Evolutionary conservation across 2,329 filamentous ascomycete genomes (phyloP).

Genomic region (Penicillium sp.): DNA sequence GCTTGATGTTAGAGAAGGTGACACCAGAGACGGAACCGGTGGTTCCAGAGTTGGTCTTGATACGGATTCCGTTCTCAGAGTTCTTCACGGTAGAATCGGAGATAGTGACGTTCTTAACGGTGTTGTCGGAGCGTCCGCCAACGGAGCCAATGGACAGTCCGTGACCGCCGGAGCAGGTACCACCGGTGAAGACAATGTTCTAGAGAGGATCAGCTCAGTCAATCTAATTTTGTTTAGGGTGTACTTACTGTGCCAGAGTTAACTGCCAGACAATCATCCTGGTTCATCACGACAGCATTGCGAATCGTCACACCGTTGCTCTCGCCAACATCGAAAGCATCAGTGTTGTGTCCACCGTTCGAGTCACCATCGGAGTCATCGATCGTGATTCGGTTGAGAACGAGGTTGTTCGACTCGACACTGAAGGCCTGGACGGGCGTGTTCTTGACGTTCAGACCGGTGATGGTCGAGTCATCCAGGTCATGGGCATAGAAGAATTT

Average conservation of each 20-base stretch:
- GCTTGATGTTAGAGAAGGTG: conserved; percentile 55
- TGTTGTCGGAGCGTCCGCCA: conserved; percentile 57
- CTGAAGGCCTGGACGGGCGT: conserved; percentile 41
- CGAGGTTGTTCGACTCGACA: conserved; percentile 51
- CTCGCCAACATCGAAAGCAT: conserved; percentile 42
- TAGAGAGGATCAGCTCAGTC: conserved; percentile 1
- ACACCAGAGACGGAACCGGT: conserved; percentile 55
- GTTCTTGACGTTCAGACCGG: conserved; percentile 36
- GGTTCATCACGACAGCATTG: conserved; percentile 56
- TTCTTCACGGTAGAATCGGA: conserved; percentile 6
- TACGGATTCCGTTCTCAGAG: conserved; percentile 16
- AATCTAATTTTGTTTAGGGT: neutral
- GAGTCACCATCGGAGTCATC: conserved; percentile 59
- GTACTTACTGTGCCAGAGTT: conserved; percentile 52
- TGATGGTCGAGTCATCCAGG: conserved; percentile 34
- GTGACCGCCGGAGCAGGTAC: conserved; percentile 33
- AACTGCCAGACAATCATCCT: conserved; percentile 61
- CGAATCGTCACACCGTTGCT: conserved; percentile 52
- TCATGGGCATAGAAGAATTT: conserved; percentile 60
- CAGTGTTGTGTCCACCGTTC: conserved; percentile 53
- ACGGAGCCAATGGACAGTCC: conserved; percentile 61
- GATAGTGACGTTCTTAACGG: conserved; percentile 50
- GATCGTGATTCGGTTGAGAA: conserved; percentile 55
- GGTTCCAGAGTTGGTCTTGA: conserved; percentile 55
- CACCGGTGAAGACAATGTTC: conserved; percentile 32